Evolutionary conservation across 2,329 filamentous ascomycete genomes (phyloP), one percentile per base, ranked within the genome.

Genomic region (Setomelanomma holmii): DNA sequence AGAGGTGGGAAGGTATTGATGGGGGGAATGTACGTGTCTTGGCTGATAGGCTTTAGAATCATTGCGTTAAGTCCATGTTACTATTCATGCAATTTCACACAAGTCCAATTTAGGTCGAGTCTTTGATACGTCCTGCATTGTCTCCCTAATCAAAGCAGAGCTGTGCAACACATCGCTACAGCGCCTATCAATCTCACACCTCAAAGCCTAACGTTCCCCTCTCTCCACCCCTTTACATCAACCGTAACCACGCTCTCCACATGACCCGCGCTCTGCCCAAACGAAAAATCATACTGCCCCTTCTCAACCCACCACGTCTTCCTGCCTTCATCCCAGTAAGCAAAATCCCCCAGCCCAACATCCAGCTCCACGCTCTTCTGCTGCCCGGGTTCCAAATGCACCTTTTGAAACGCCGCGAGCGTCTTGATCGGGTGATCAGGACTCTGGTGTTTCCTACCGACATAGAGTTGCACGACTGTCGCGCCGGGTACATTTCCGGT

Each of bases 351-450:
- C 4, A 55, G 40, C 16, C 42, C 34, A 12, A 71, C 43, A 3
- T 50, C 27, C 6, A 92, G 78, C n/a, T 79, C 76, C 1, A 86
- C 84, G 5, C 61, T 76, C 75, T 84, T 81, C 39, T 76, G 80
- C 74, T 88, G 81, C 4, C 84, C 85, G 1, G 81, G 76, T 39
- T 83, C 78, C 3, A 90, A 72, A 43, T 75, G 79, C 0, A 89
- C 80, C 72, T 89, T 90, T 55, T 83, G 80, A 63, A 90, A 90
- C 0, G 86, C 86, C 7, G 83, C 84, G 3, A 90, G 78, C 68
- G 89, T 87, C 75, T 90, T 89, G 55, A 85, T 80, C 0, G 87
- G 87, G 40, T 88, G 78, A 11, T 68, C 58, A 1, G 54, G 40
- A 1, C 57, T 59, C 11, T 44, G 54, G 10, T 63, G 45, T 23